These are phyloP conservation scores for Zelonia costaricensis DNA, from an alignment of 208 protist genomes.

Conservation along the genomic window DNA sequence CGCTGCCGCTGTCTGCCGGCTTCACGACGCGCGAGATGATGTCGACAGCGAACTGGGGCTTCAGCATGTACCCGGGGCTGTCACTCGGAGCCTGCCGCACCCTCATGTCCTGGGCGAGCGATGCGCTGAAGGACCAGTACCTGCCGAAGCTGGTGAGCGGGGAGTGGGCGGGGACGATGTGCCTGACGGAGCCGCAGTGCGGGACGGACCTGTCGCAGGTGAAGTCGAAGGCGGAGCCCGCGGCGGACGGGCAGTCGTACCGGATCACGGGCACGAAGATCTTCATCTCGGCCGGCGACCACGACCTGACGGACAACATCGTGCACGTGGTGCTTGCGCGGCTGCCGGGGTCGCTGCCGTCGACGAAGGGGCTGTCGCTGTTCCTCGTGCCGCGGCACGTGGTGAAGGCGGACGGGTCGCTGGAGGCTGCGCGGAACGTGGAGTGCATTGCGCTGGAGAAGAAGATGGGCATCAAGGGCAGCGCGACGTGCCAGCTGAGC, in stretches of 20 bases:
- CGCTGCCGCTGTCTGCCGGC: conserved; percentile 65
- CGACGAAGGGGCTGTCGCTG: conserved; percentile 88
- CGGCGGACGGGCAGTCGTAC: conserved; percentile 71
- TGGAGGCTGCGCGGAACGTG: conserved; percentile 66
- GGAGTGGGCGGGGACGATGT: conserved; percentile 89
- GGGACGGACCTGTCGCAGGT: conserved; percentile 85
- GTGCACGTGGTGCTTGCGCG: conserved; percentile 84
- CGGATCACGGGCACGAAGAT: conserved; percentile 89
- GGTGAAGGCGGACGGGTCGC: conserved; percentile 61
- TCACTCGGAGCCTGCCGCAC: conserved; percentile 63
- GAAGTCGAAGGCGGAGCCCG: conserved; percentile 76
- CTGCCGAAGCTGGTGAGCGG: conserved; percentile 72
- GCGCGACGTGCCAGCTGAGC: conserved; percentile 74
- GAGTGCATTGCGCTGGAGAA: conserved; percentile 71
- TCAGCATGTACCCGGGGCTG: conserved; percentile 87
- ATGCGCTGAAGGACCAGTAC: conserved; percentile 83
- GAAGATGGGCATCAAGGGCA: conserved; percentile 92
- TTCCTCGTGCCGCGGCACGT: conserved; percentile 89
- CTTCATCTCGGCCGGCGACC: conserved; percentile 91
- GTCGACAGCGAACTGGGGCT: conserved; percentile 83
- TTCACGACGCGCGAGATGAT: conserved; percentile 74
- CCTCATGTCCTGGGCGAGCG: conserved; percentile 61
- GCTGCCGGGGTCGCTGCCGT: conserved; percentile 59
- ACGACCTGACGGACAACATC: conserved; percentile 89
- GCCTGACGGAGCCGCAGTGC: conserved; percentile 90